Conservation (phyloP, 768 basidiomycete species). For the Boletellus emodensis region DNA sequence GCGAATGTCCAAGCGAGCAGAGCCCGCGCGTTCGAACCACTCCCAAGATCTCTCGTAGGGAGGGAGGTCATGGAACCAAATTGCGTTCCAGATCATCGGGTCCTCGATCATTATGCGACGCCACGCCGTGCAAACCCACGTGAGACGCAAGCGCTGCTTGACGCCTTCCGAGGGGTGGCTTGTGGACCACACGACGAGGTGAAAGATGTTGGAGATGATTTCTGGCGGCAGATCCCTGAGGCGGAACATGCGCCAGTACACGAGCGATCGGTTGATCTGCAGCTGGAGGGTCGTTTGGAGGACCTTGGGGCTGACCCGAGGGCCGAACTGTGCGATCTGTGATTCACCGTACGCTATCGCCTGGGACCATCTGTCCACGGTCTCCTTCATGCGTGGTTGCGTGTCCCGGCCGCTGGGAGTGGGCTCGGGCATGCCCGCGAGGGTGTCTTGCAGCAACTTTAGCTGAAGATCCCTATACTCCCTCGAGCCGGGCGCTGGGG, state of each 20-base stretch:
- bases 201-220: conserved; percentile 63
- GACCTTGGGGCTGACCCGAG: conserved; percentile 10
- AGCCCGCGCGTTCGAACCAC: conserved; percentile 56
- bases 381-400: conserved; percentile 1
- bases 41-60: conserved; percentile 49
- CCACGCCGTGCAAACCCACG: conserved; percentile 59
- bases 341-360: conserved; percentile 17
- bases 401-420: neutral
- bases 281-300: conserved; percentile 16
- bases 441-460: conserved; percentile 17
- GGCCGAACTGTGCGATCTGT: conserved; percentile 18
- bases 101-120: conserved; percentile 46
- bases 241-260: conserved; percentile 45
- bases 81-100: conserved; percentile 56
- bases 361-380: conserved; percentile 13
- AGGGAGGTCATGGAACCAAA: conserved; percentile 57
- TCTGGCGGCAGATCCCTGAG: conserved; percentile 63
- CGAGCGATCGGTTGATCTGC: conserved; percentile 20
- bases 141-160: conserved; percentile 43
- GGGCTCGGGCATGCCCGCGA: conserved; percentile 21
- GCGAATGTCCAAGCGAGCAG: conserved; percentile 56
- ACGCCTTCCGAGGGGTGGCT: conserved; percentile 34
- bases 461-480: conserved; percentile 16
- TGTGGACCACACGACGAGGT: conserved; percentile 53
- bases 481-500: conserved; percentile 19